A percentile compares a stretch with the other conserved stretches of the same genome.
Evolutionary conservation across 78 protist species (phyloP).

Genomic region (Dictyostelium purpureum): DNA sequence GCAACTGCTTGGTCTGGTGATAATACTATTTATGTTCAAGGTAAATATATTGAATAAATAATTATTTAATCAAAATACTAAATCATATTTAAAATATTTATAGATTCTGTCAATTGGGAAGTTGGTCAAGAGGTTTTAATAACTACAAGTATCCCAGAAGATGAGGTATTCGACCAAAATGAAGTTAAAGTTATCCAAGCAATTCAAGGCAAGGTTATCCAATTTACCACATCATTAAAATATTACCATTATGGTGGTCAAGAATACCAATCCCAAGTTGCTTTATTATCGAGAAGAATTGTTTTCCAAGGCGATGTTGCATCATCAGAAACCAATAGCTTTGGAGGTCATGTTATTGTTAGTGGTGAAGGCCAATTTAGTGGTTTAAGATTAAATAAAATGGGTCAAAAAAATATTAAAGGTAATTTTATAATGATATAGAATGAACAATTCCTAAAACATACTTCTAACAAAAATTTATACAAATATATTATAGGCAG

Average conservation of each 20-base stretch:
- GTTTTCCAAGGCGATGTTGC: conserved; percentile 47
- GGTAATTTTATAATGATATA: no score
- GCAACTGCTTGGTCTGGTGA: conserved; percentile 69
- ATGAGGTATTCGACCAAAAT: conserved; percentile 56
- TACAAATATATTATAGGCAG: conserved; percentile 71
- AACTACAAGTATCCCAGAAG: conserved; percentile 62
- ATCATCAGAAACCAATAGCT: neutral
- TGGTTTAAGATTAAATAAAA: conserved; percentile 58
- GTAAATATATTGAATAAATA: no score
- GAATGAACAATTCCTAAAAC: no score
- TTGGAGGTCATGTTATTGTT: conserved; percentile 64
- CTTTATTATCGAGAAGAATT: conserved; percentile 58
- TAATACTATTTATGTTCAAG: conserved; percentile 32
- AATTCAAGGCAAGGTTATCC: conserved; percentile 15
- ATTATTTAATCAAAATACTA: no score
- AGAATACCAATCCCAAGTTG: conserved; percentile 90
- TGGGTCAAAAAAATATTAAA: conserved; percentile 84
- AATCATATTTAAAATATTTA: no score
- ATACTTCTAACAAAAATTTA: no score
- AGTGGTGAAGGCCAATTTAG: conserved; percentile 63
- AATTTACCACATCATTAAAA: conserved; percentile 31
- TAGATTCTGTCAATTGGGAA: conserved; percentile 83
- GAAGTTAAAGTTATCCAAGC: conserved; percentile 70
- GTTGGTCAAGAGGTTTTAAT: conserved; percentile 79
- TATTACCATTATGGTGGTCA: conserved; percentile 70